Percentiles rank a stretch among this genome's conserved stretches.
phyloP scores from a whole-genome alignment of 1,139 yeast species.

The Yamadazyma atlantica region DNA sequence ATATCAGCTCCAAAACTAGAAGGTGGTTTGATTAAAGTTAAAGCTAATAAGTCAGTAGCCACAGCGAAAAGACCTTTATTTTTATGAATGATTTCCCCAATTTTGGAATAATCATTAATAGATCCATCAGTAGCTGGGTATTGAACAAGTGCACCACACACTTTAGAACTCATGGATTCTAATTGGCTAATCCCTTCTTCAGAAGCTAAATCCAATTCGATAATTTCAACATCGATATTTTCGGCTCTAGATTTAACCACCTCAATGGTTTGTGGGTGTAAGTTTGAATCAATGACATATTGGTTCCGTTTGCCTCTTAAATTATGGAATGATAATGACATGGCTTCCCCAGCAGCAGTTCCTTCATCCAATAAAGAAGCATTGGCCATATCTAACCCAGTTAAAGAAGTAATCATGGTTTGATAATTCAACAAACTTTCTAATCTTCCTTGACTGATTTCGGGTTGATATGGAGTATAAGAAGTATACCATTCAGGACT shows the following conservation, averaged over 20 bases:
- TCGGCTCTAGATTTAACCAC: constrained; percentile 79
- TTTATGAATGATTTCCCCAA: constrained; percentile 67
- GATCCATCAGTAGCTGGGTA: constrained; percentile 91
- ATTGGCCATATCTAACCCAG: constrained; percentile 91
- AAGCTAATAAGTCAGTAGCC: constrained; percentile 87
- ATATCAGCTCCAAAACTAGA: constrained; percentile 87
- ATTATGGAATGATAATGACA: constrained; percentile 77
- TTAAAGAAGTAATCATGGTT: constrained; percentile 82
- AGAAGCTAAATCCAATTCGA: constrained; percentile 56
- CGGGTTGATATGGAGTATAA: constrained; percentile 98
- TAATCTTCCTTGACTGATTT: constrained; percentile 93
- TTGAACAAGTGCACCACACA: constrained; percentile 85
- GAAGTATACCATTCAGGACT: constrained; percentile 98
- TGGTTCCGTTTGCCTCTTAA: constrained; percentile 64
- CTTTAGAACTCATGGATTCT: constrained; percentile 33
- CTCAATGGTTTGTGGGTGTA: constrained; percentile 84
- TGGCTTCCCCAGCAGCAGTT: constrained; percentile 97
- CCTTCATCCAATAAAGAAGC: constrained; percentile 95
- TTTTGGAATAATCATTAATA: constrained; percentile 50
- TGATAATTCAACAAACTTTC: constrained; percentile 89
- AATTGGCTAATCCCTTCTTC: constrained; percentile 45
- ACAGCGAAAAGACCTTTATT: constrained; percentile 77
- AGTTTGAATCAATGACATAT: constrained; percentile 71
- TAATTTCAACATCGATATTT: constrained; percentile 68
- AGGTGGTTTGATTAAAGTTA: constrained; percentile 84